Evolutionary conservation across 441 rosid genomes (phyloP).

Genomic region (Erodium chrysanthum): DNA sequence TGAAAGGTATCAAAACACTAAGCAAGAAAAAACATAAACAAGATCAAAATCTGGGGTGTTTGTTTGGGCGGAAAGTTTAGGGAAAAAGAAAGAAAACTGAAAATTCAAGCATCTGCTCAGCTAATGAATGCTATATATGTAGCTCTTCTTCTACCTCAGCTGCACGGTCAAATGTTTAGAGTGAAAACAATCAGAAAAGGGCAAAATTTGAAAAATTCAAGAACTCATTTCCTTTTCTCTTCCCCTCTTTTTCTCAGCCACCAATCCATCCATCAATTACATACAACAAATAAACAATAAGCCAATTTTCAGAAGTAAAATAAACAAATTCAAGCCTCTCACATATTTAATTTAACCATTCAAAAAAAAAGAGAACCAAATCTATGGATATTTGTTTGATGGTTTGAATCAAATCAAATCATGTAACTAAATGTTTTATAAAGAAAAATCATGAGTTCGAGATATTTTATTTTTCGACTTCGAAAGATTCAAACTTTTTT

Average conservation of each 20-base stretch:
- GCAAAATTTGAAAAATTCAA: background rate
- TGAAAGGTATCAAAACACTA: background rate
- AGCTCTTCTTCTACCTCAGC: background rate
- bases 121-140: background rate
- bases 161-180: background rate
- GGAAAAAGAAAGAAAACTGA: background rate
- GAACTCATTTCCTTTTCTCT: too few species aligned
- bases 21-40: constrained; percentile 2
- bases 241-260: background rate
- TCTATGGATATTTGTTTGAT: too few species aligned
- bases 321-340: too few species aligned
- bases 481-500: too few species aligned
- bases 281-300: background rate
- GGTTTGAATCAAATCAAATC: too few species aligned
- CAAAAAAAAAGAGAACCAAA: too few species aligned
- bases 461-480: too few species aligned
- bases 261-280: background rate
- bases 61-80: constrained; percentile 19
- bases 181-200: background rate
- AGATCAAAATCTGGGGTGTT: constrained; percentile 2
- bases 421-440: too few species aligned
- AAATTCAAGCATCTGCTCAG: constrained; percentile 3
- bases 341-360: too few species aligned
- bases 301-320: too few species aligned
- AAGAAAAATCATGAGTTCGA: too few species aligned